Evolutionary conservation across 2,329 filamentous ascomycete genomes (phyloP), one percentile per base, ranked within the genome.

Genomic region (Hawksworthiomyces lignivorus): DNA sequence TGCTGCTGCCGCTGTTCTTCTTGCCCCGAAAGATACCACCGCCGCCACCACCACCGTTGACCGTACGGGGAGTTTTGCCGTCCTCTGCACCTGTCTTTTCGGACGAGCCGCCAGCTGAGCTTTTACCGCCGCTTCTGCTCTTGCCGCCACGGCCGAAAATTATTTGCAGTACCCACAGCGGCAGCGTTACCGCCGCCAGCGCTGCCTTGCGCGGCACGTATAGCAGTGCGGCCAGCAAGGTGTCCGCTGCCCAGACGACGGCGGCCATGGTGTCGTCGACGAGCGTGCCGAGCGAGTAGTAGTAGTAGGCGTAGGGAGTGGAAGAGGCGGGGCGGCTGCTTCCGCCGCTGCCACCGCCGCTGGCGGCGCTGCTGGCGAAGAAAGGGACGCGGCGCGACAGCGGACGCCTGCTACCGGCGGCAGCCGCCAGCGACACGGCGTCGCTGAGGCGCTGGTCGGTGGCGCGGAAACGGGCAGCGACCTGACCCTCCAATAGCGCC

Each of bases 401-500:
- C 56, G 57, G 45, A 63, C 68, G 47, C 4, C 67, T 66, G 55
- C 69, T 73, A 9, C 80, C 80, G 1, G 84, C 85, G 0, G 83
- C 84, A 0, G 84, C 84, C 3, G 87, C 86, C n/a, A 96, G 68
- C 1, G 84, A 77, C 34, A 94, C 73, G 4, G 87, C 82, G 54
- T 95, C 88, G 47, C 81, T 77, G 12, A 94, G 62, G 27, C 83
- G 73, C 1, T 70, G 67, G 49, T 94, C 84, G 5, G 95, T 68
- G 17, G 79, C 74, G 30, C 77, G 73, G 44, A 96, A 75, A 19
- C 84, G 77, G 8, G 80, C 75, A 50, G 95, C 87, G 3, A 81
- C 86, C 55, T 90, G 82, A 41, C 83, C 72, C 9, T 84, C 75
- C 21, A 88, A 74, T 7, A 89, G 69, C 0, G 82, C 82, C 5